Percentiles rank a stretch among this genome's conserved stretches.
Conservation (phyloP, 169 alveolate species). For the Theileria parva region DNA sequence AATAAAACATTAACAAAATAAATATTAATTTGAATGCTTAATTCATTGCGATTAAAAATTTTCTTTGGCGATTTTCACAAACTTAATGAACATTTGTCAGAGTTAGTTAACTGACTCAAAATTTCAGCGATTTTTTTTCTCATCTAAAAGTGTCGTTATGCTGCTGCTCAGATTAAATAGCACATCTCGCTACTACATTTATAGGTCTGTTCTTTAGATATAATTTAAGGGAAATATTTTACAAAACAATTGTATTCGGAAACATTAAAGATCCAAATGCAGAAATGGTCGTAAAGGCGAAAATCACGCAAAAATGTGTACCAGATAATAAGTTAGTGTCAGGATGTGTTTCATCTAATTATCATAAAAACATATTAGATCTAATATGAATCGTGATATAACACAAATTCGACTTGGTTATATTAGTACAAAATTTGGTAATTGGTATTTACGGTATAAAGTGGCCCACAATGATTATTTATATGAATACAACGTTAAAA, state of each 20-base stretch:
- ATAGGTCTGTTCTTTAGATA: neutral
- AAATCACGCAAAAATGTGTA: neutral
- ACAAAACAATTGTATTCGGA: neutral
- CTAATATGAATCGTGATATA: neutral
- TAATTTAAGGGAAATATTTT: neutral
- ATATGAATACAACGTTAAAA: too few relatives aligned
- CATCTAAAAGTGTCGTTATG: constrained; percentile 14
- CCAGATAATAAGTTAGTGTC: neutral
- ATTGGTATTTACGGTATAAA: neutral
- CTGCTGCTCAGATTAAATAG: constrained; percentile 6
- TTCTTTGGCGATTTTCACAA: neutral
- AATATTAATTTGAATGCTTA: neutral
- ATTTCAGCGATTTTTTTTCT: constrained; percentile 13
- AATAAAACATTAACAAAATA: neutral
- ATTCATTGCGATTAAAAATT: neutral
- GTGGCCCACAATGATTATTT: neutral
- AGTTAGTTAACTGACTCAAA: constrained; percentile 7
- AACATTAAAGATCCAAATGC: neutral
- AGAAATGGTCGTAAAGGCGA: neutral
- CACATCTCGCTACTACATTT: neutral
- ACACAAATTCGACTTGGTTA: neutral
- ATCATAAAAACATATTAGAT: neutral
- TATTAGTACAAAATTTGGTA: neutral
- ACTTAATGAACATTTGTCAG: neutral
- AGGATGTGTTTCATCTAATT: neutral